Conservation (phyloP, 2,329 filamentous ascomycete species). For the Microdochium trichocladiopsis region DNA sequence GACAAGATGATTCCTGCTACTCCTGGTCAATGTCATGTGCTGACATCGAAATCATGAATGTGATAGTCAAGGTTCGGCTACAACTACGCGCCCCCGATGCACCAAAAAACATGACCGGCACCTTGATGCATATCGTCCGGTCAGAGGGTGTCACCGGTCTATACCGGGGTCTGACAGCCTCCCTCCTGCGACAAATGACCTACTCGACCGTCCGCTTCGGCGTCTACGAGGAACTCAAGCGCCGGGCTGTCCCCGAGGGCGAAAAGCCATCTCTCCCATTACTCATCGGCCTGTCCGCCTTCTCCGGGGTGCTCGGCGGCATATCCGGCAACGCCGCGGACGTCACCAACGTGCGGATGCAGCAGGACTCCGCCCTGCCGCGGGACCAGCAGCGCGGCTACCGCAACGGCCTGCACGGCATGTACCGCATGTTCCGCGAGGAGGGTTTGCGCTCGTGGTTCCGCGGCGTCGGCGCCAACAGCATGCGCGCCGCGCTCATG, state of each 20-base stretch:
- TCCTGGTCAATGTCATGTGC: not conserved
- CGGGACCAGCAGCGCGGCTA: conserved; percentile 74
- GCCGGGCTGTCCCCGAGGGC: conserved; percentile 44
- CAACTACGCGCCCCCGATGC: conserved; percentile 75
- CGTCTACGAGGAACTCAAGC: conserved; percentile 90
- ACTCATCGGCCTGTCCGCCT: conserved; percentile 76
- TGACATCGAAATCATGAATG: conserved; percentile 1
- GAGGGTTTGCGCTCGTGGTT: conserved; percentile 75
- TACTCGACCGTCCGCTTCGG: conserved; percentile 97
- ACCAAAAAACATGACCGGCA: conserved; percentile 76
- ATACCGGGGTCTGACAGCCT: conserved; percentile 88
- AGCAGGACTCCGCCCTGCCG: conserved; percentile 80
- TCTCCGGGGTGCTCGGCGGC: conserved; percentile 83
- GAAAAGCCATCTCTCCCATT: conserved; percentile 59
- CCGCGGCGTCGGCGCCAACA: conserved; percentile 80
- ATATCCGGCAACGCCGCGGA: conserved; percentile 91
- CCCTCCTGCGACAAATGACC: conserved; percentile 85
- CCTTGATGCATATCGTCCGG: conserved; percentile 74
- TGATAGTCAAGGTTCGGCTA: conserved; percentile 63
- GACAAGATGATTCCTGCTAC: too few relatives aligned
- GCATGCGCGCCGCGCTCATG: conserved; percentile 77
- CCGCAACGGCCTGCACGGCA: conserved; percentile 77
- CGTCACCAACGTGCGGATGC: conserved; percentile 97
- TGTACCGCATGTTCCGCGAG: conserved; percentile 77
- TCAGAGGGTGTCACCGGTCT: conserved; percentile 72